phyloP scores from a whole-genome alignment of 345 rosid species.

The Isatis tinctoria region DNA sequence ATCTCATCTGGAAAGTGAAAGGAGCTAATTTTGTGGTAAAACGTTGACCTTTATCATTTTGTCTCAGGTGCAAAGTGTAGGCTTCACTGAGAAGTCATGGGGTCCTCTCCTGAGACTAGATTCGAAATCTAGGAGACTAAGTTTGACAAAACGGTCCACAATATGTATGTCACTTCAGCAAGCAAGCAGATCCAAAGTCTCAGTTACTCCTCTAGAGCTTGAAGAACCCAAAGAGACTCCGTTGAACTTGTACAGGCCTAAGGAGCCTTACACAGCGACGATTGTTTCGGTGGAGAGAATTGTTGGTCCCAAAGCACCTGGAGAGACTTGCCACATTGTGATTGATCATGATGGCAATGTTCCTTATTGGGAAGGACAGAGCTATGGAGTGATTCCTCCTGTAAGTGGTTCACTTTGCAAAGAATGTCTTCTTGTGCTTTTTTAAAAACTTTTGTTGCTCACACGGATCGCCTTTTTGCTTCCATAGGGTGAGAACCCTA shows the following conservation, averaged over 20 bases:
- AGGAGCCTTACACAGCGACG: constrained; percentile 90
- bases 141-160: constrained; percentile 26
- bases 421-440: neutral
- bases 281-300: constrained; percentile 91
- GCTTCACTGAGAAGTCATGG: constrained; percentile 56
- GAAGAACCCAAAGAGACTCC: constrained; percentile 82
- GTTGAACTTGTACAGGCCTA: constrained; percentile 66
- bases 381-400: constrained; percentile 97
- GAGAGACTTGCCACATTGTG: constrained; percentile 96
- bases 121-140: constrained; percentile 35
- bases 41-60: constrained; percentile 17
- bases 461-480: neutral
- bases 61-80: constrained; percentile 54
- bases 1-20: neutral
- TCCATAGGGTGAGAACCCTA: constrained; percentile 88
- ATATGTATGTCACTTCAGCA: constrained; percentile 90
- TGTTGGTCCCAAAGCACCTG: constrained; percentile 90
- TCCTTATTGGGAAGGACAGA: constrained; percentile 99
- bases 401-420: constrained; percentile 45
- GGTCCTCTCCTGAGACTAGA: constrained; percentile 40
- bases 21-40: neutral
- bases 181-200: constrained; percentile 65
- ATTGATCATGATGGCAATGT: constrained; percentile 92
- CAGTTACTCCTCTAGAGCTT: constrained; percentile 66
- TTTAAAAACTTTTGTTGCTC: neutral